A percentile compares a stretch with the other conserved stretches of the same genome.
Evolutionary conservation across 2,329 filamentous ascomycete species (phyloP).

Genomic region (Talaromyces sp.): DNA sequence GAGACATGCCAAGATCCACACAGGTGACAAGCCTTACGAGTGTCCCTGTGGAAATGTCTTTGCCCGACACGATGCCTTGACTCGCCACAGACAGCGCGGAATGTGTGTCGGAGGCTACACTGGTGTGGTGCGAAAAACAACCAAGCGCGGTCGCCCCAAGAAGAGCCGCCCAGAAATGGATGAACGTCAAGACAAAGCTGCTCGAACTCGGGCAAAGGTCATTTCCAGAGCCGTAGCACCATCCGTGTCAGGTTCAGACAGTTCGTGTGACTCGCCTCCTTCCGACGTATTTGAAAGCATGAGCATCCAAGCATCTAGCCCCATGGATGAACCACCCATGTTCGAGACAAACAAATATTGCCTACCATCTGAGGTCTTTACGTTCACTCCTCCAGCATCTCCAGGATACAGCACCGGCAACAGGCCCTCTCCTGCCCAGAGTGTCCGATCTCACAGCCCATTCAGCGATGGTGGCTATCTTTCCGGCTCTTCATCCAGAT

Average conservation of each 20-base stretch:
- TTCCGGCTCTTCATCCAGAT: constrained; percentile 29
- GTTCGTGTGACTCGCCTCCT: constrained; percentile 38
- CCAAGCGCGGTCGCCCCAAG: constrained; percentile 62
- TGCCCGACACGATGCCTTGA: constrained; percentile 89
- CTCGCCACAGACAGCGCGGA: constrained; percentile 85
- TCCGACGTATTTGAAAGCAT: constrained; percentile 36
- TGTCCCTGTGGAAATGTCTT: constrained; percentile 94
- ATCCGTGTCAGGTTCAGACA: constrained; percentile 33
- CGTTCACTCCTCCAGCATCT: constrained; percentile 44
- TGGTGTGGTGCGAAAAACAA: constrained; percentile 63
- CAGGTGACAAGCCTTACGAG: constrained; percentile 88
- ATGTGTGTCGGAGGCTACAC: constrained; percentile 97
- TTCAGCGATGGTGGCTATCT: constrained; percentile 33
- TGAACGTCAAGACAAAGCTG: constrained; percentile 53
- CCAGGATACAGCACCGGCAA: constrained; percentile 37
- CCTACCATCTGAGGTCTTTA: constrained; percentile 37
- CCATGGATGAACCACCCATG: constrained; percentile 26
- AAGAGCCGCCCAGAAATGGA: constrained; percentile 59
- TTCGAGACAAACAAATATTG: constrained; percentile 27
- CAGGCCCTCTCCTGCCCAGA: constrained; percentile 30
- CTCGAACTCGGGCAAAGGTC: constrained; percentile 44
- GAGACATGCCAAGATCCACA: constrained; percentile 95
- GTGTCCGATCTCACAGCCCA: constrained; percentile 34
- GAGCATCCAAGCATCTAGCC: constrained; percentile 32
- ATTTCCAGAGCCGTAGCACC: constrained; percentile 31